Evolutionary conservation across 768 basidiomycete genomes (phyloP).

Genomic region (Rhizopogon vesiculosus): DNA sequence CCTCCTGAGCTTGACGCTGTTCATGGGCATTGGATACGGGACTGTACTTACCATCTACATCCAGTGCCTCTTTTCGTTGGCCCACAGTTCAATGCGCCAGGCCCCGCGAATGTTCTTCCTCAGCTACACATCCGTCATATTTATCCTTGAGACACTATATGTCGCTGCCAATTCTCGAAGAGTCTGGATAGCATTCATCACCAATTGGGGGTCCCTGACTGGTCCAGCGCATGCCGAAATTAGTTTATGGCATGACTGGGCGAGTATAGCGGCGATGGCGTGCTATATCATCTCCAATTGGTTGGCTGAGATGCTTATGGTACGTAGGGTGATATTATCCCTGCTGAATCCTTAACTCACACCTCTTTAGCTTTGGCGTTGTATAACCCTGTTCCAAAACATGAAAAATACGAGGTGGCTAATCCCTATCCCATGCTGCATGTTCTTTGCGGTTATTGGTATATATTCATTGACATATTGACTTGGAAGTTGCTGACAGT

Average conservation of each 20-base stretch:
- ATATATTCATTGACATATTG: too few relatives aligned
- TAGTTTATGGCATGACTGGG: conserved; percentile 20
- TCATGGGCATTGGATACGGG: not conserved
- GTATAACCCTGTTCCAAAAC: not conserved
- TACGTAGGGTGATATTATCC: not conserved
- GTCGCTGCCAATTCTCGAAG: conserved; percentile 23
- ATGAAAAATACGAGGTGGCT: not conserved
- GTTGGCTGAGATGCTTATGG: conserved; percentile 26
- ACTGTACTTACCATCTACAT: not conserved
- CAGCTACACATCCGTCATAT: conserved; percentile 20
- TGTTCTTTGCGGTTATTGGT: too few relatives aligned
- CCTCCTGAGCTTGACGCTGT: not conserved
- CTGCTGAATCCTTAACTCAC: conserved; percentile 1
- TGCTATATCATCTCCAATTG: conserved; percentile 23
- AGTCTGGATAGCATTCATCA: conserved; percentile 23
- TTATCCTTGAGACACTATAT: conserved; percentile 22
- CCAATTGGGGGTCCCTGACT: conserved; percentile 20
- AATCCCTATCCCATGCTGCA: too few relatives aligned
- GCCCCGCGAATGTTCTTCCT: conserved; percentile 15
- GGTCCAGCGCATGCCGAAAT: conserved; percentile 15
- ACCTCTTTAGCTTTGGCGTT: not conserved
- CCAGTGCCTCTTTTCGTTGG: not conserved
- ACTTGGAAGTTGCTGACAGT: too few relatives aligned
- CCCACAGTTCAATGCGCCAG: not conserved
- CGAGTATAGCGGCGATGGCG: conserved; percentile 18